Evolutionary conservation across 768 basidiomycete species (phyloP), one percentile per base, ranked within the genome.

Genomic region (Tulasnella sp.): DNA sequence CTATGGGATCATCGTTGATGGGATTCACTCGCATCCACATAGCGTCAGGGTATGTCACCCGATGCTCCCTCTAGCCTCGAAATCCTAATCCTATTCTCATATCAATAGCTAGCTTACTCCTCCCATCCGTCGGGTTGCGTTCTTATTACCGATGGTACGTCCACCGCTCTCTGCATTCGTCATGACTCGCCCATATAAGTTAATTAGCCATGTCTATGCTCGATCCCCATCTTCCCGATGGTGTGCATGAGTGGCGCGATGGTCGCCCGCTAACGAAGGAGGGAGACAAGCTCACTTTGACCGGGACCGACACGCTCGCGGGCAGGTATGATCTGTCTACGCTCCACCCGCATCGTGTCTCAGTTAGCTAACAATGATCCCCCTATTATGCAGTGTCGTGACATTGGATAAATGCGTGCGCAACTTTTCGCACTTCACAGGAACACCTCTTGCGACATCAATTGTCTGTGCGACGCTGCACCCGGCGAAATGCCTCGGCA

Each of bases 1-100:
- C 69, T 94, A 87, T 64, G 88, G 84, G 53, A 72, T 93, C 52
- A 94, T 93, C 61, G 89, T 89, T 6, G 91, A 94, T 66, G 91
- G 90, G 0, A 80, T 91, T 53, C 91, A 94, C 66, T 86, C 81
- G 11, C 90, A 93, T 68, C 90, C 91, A 14, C 87, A 90, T 67
- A 87, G 87, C 41, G 86, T 93, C 57, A 74, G 86, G 64, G 85
- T 91, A 68, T 56, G 82, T 72, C 8, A 14, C 46, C 49, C n/a
- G n/a, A 21, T 39, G 29, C 60, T 39, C 8, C 19, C 43, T 9
- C 2, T 37, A 36, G 12, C 2, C 27, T 49, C 6, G 17, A 14
- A 6, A n/a, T 19, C 12, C 6, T 15, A 12, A 9, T 23, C 25
- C 54, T 49, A 15, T 17, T 57, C n/a, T n/a, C 34, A 9, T 53